Evolutionary conservation across 2,329 filamentous ascomycete species (phyloP), one percentile per base, ranked within the genome.

Genomic region (Aquanectria penicillioides): DNA sequence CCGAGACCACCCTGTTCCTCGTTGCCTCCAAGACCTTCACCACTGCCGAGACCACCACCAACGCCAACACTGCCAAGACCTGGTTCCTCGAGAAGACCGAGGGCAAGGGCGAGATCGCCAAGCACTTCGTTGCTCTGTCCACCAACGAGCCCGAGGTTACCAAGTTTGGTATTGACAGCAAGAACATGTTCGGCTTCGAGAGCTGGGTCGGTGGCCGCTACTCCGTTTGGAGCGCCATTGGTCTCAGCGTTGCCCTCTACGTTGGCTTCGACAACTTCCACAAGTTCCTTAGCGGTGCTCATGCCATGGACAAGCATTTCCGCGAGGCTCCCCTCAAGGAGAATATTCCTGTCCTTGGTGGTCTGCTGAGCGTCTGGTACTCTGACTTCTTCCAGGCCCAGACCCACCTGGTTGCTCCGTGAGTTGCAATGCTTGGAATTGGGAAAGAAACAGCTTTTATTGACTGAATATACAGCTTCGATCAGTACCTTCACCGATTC

Each of bases 121-220:
- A 98, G 86, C 95, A 99, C 86, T 99, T 99, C 74, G 95, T 97
- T 57, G 95, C 95, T 40, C 88, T 99, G 50, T 98, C 95, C 46
- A 99, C 95, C 77, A 99, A 99, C 80, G 91, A 94, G 81, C 77
- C 83, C 51, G 94, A 98, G 82, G 95, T 99, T 62, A 93, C 91
- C 80, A 98, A 98, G 85, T 99, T 99, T 73, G 95, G 95, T 67
- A 99, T 99, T 73, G 94, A 98, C 81, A 90, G 89, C 80, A 94
- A 94, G 86, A 99, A 98, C 86, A 99, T 99, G 95, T 99, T 99
- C 74, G 94, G 93, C 71, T 99, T 99, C 76, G 94, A 94, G 80
- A 96, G 92, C 80, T 99, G 95, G 95, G 94, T 98, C 49, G 95
- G 95, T 76, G 95, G 95, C 57, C 91, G 95, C 60, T 99, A 99